Evolutionary conservation across 495 filamentous ascomycete species (phyloP).

Genomic region (Darksidea phi): DNA sequence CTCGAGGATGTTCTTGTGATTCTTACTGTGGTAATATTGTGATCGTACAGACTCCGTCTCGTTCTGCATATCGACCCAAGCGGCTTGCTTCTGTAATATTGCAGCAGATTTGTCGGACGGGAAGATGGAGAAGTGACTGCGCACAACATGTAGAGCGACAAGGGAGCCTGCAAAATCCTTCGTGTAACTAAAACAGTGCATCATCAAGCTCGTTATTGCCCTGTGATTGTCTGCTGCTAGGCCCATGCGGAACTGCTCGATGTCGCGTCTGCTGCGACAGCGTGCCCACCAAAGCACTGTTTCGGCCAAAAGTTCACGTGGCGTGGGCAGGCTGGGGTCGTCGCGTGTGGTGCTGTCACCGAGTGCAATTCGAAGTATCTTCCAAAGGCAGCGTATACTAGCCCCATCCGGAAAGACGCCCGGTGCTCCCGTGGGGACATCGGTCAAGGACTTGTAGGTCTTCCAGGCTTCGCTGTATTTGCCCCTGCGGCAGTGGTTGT

Average conservation of each 20-base stretch:
- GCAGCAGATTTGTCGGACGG: conserved; percentile 9
- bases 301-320: conserved; percentile 27
- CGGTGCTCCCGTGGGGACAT: conserved; percentile 2
- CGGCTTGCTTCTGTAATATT: conserved; percentile 26
- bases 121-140: conserved; percentile 13
- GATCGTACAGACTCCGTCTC: not conserved
- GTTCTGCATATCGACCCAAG: conserved; percentile 17
- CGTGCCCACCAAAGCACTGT: conserved; percentile 21
- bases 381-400: conserved; percentile 28
- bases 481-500: conserved; percentile 18
- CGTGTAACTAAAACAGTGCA: conserved; percentile 32
- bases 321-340: conserved; percentile 14
- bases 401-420: conserved; percentile 28
- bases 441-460: conserved; percentile 15
- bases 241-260: conserved; percentile 19
- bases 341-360: conserved; percentile 17
- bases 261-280: not conserved
- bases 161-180: conserved; percentile 31
- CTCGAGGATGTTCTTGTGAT: not conserved
- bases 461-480: conserved; percentile 28
- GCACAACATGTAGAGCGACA: conserved; percentile 27
- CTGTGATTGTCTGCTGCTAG: conserved; percentile 17
- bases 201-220: conserved; percentile 22
- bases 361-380: conserved; percentile 24
- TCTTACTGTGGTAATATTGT: not conserved